Evolutionary conservation across 345 rosid genomes (phyloP).

Genomic region (Dipteronia dyeriana): DNA sequence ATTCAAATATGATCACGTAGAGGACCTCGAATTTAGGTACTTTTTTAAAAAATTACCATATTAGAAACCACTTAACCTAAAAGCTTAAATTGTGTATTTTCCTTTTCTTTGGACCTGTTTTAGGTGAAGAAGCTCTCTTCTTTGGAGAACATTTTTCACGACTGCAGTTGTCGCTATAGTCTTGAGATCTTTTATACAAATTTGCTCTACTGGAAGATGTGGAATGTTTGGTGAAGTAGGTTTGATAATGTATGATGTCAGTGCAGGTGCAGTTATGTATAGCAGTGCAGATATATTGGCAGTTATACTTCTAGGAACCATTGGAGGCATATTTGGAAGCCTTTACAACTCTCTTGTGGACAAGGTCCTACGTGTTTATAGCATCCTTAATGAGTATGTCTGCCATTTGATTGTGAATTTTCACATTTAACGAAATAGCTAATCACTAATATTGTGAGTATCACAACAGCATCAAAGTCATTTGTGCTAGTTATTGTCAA

Average conservation of each 20-base stretch:
- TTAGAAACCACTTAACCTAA: neutral
- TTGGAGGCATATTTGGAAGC: slow-evolving; percentile 72
- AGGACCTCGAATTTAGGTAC: neutral
- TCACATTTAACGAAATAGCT: neutral
- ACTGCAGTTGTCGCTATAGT: slow-evolving; percentile 77
- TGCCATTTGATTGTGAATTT: neutral
- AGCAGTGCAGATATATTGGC: slow-evolving; percentile 53
- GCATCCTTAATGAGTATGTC: slow-evolving; percentile 64
- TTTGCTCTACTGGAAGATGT: slow-evolving; percentile 52
- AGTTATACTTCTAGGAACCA: slow-evolving; percentile 49
- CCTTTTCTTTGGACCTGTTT: slow-evolving; percentile 5
- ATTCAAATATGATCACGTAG: neutral
- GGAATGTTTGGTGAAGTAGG: slow-evolving; percentile 72
- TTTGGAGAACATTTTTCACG: slow-evolving; percentile 76
- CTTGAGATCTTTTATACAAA: slow-evolving; percentile 54
- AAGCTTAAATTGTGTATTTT: neutral
- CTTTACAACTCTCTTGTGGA: slow-evolving; percentile 56
- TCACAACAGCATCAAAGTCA: neutral
- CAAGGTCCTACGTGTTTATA: slow-evolving; percentile 65
- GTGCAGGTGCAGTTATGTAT: slow-evolving; percentile 41
- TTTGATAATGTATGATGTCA: slow-evolving; percentile 68
- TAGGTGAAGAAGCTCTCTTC: slow-evolving; percentile 82
- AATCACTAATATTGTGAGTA: neutral
- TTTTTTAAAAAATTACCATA: neutral
- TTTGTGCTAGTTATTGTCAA: neutral